phyloP scores from a whole-genome alignment of 2,329 filamentous ascomycete genomes.

The Beauveria pseudobassiana region DNA sequence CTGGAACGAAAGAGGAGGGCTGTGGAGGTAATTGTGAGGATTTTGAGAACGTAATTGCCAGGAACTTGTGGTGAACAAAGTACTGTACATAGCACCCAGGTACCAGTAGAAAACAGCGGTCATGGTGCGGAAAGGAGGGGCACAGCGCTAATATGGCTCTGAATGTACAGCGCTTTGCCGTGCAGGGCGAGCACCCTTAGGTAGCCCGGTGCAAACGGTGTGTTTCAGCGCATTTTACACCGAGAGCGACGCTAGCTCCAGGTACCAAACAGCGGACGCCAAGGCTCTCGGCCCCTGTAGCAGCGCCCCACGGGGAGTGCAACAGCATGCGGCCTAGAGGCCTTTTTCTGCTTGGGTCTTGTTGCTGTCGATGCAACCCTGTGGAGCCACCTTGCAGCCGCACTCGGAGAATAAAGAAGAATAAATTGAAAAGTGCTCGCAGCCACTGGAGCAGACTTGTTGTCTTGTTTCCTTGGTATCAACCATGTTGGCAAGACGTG shows the following conservation, averaged over 20 bases:
- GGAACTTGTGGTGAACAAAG: too few relatives aligned
- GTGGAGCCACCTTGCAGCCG: neutral
- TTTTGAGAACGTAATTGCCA: neutral
- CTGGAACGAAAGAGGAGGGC: constrained; percentile 26
- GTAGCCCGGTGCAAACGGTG: neutral
- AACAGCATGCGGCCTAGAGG: neutral
- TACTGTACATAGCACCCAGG: too few relatives aligned
- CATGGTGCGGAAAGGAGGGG: too few relatives aligned
- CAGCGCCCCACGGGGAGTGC: neutral
- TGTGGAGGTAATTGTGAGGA: constrained; percentile 10
- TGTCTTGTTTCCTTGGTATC: neutral
- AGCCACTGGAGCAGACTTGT: neutral
- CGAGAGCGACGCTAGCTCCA: neutral
- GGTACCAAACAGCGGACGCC: neutral
- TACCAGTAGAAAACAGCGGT: too few relatives aligned
- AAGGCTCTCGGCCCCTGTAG: neutral
- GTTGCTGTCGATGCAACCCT: neutral
- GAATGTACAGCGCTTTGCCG: neutral
- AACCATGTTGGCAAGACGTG: neutral
- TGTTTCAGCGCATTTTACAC: neutral
- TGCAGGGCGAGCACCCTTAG: too few relatives aligned
- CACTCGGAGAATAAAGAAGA: neutral
- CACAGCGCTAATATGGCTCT: too few relatives aligned
- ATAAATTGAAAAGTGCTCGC: neutral
- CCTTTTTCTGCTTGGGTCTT: too few relatives aligned